A percentile compares a stretch with the other conserved stretches of the same genome.
phyloP scores from a whole-genome alignment of 257 asterid species.

The Rhazya stricta region DNA sequence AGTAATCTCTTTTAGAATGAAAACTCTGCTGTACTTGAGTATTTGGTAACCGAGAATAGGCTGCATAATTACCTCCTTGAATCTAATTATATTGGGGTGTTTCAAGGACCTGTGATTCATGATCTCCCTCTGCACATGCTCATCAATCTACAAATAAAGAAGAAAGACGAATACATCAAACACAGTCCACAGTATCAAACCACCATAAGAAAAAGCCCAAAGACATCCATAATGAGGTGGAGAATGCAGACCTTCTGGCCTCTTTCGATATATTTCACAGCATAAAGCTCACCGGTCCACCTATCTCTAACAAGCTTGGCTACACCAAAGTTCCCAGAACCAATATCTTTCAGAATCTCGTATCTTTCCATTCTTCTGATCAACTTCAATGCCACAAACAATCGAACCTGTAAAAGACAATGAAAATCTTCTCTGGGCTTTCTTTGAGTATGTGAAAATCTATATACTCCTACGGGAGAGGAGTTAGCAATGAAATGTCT shows the following conservation, averaged over 20 bases:
- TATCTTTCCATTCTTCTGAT: constrained; percentile 51
- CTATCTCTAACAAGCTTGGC: constrained; percentile 77
- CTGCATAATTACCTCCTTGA: constrained; percentile 50
- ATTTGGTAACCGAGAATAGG: neutral
- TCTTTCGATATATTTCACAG: constrained; percentile 84
- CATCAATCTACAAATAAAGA: constrained; percentile 52
- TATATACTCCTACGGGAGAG: neutral
- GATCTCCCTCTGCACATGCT: constrained; percentile 78
- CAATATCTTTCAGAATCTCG: constrained; percentile 71
- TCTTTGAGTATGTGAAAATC: neutral
- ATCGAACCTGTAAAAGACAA: neutral
- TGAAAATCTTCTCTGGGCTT: neutral
- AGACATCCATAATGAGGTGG: neutral
- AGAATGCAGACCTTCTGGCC: constrained; percentile 56
- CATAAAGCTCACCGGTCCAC: constrained; percentile 53
- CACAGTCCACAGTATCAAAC: neutral
- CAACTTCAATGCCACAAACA: neutral
- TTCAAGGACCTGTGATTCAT: constrained; percentile 68
- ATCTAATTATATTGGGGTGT: constrained; percentile 67
- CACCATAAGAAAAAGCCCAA: neutral
- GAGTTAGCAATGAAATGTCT: constrained; percentile 16
- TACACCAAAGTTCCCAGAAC: constrained; percentile 91
- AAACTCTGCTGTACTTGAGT: neutral
- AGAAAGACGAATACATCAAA: neutral
- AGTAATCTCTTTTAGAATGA: neutral